Base-by-base conservation (phyloP, 1,284 basidiomycete species). In the Ceratobasidium sp. region DNA sequence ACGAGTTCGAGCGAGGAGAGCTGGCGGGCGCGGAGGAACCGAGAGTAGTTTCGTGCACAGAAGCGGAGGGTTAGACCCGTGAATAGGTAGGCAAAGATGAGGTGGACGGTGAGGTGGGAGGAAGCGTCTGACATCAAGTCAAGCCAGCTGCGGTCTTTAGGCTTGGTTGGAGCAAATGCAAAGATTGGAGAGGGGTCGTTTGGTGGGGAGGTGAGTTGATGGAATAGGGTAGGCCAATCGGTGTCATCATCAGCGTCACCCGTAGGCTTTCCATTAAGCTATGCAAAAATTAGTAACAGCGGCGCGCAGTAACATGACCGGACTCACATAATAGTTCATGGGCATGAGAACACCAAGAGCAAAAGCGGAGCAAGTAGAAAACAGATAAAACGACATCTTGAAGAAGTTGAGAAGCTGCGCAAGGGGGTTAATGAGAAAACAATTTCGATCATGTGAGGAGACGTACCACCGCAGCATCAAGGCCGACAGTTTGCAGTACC, bases 401-500 rank as follows among this genome's bases (percentile, higher is more conserved):
- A 96, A 93, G 84, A 99, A 99, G 79, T 91, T 94, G 48, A 99
- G 88, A 3, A 99, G 87, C 95, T 97, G 74, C 27, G n/a, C 19
- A 27, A 41, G n/a, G 47, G 47, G 24, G 14, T 53, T 8, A 31
- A 60, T 56, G 48, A 73, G 56, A 50, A n/a, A 51, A 2, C 44
- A 50, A 66, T 19, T 56, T 44, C 50, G 33, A 74, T 44, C 41
- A 47, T 17, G n/a, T 19, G 33, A 78, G 80, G 65, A 45, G 82
- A 83, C 87, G 77, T 78, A 91, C 95, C 79, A 99, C 96, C 5
- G 96, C 96, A 50, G 96, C 97, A 83, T 99, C 97, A 62, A 99
- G 84, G 0, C 97, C 97, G 14, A 99, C 97, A 51, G 97, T 97
- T 81, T 99, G 97, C 0, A 99, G 86, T n/a, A 99, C 91, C 2